Evolutionary conservation across 1,139 yeast genomes (phyloP), one percentile per base, ranked within the genome.

Genomic region (Suhomyces kunorum): DNA sequence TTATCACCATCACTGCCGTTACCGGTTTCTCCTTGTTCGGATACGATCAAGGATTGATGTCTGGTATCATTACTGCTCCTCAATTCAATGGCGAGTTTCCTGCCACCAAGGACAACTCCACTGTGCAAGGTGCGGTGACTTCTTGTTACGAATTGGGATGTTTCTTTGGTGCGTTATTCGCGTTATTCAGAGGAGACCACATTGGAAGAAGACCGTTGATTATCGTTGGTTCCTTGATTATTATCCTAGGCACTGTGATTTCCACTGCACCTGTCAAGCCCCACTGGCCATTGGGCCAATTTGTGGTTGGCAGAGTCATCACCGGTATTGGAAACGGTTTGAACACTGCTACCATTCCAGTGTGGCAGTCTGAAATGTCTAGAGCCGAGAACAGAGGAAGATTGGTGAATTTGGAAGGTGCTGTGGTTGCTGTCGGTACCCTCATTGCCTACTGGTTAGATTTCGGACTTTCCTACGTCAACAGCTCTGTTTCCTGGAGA

Each of bases 261-360:
- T 83, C 87, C 19, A 67, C 76, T n/a, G 57, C 80, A 42, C 71
- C 90, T n/a, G 74, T 74, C 56, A 63, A 64, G 38, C 74, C 61
- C 12, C 60, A 63, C 50, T 68, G 74, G 74, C 55, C 71, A 13
- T 64, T 82, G 43, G 86, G 83, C 24, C 92, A 84, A 54, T 79
- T 86, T 40, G 79, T 84, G 32, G 67, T 83, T 42, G 95, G 90
- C 13, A 76, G 95, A 64, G 80, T 83, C 43, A 65, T 84, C 31
- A 78, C 88, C n/a, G 95, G 95, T 47, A 47, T 82, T 30, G 95
- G 95, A 51, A 82, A 83, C 49, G 95, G 95, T 49, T 59, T 83
- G 59, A 82, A 81, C 56, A 85, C 92, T 16, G 84, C 90, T 22
- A 83, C 90, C 26, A 81, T 85, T 44, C 95, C 95, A 12, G 81